Evolutionary conservation across 129 eudicot genomes (phyloP).

Genomic region (Helianthus annuus): HanXRQr2.0-SUNRISE NC_035447.2:64771049-64771548

Average conservation of each 20-base stretch:
- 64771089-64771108: background rate
- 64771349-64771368: slow-evolving; percentile 7
- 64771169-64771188: background rate
- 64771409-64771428: slow-evolving; percentile 5
- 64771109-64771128: background rate
- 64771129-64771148: too few relatives aligned
- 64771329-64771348: background rate
- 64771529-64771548: slow-evolving; percentile 4
- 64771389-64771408: background rate
- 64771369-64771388: background rate
- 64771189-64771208: background rate
- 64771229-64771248: background rate
- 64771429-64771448: background rate
- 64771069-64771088: background rate
- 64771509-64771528: slow-evolving; percentile 7
- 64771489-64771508: background rate
- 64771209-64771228: background rate
- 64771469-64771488: background rate
- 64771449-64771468: background rate
- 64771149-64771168: background rate
- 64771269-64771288: background rate
- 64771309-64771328: background rate
- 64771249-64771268: background rate
- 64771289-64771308: background rate
- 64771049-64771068: slow-evolving; percentile 64